phyloP scores from a whole-genome alignment of 2,329 filamentous ascomycete genomes.

The Pseudogymnoascus pannorum region DNA sequence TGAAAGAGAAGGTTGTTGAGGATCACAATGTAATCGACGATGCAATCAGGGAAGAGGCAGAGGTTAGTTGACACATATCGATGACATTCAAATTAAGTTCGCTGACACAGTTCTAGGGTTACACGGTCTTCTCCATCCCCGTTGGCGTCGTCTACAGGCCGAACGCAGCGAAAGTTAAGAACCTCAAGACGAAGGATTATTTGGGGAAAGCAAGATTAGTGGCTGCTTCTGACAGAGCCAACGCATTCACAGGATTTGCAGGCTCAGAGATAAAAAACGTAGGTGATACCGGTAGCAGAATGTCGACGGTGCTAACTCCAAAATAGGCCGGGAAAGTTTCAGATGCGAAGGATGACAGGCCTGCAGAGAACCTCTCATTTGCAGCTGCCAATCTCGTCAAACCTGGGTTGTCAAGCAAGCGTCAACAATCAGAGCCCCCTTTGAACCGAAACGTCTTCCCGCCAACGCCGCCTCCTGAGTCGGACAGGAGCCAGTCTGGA shows the following conservation, averaged over 20 bases:
- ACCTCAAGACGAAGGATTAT: slow-evolving; percentile 95
- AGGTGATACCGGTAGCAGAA: slow-evolving; percentile 26
- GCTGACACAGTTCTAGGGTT: slow-evolving; percentile 54
- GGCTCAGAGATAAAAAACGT: slow-evolving; percentile 73
- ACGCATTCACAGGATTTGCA: slow-evolving; percentile 75
- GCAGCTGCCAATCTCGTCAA: slow-evolving; percentile 91
- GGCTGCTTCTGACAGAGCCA: slow-evolving; percentile 73
- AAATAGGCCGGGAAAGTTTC: slow-evolving; percentile 40
- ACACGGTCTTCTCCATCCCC: slow-evolving; percentile 97
- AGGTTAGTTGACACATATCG: slow-evolving; percentile 46
- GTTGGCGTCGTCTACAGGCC: slow-evolving; percentile 92
- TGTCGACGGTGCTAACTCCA: background rate
- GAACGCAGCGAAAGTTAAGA: slow-evolving; percentile 96
- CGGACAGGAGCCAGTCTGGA: slow-evolving; percentile 48
- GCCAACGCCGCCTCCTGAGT: slow-evolving; percentile 95
- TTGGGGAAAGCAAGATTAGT: slow-evolving; percentile 92
- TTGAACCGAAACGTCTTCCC: slow-evolving; percentile 78
- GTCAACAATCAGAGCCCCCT: slow-evolving; percentile 81
- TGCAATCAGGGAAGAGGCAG: slow-evolving; percentile 85
- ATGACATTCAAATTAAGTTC: background rate
- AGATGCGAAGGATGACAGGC: slow-evolving; percentile 68
- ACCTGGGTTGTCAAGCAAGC: slow-evolving; percentile 68
- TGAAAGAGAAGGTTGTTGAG: slow-evolving; percentile 91
- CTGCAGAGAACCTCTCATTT: slow-evolving; percentile 77
- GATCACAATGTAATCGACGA: slow-evolving; percentile 98